phyloP scores from a whole-genome alignment of 2,329 filamentous ascomycete genomes.

The Penicillium sp. region DNA sequence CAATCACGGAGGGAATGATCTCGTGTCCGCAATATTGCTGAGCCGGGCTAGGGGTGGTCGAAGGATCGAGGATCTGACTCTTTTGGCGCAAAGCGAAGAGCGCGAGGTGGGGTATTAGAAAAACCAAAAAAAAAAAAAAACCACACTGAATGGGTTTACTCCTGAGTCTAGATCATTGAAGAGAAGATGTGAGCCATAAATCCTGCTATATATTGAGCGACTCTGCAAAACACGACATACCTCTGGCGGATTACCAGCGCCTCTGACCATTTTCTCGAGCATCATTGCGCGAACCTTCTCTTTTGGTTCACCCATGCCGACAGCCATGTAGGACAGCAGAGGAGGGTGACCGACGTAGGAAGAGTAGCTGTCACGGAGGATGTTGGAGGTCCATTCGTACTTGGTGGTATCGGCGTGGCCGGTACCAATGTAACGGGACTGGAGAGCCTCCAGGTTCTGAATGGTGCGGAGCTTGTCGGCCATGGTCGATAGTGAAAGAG shows the following conservation, averaged over 20 bases:
- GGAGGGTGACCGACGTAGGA: conserved; percentile 88
- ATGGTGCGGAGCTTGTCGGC: conserved; percentile 97
- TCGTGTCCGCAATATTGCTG: neutral
- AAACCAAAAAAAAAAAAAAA: neutral
- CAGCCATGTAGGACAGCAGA: conserved; percentile 80
- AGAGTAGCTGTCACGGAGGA: conserved; percentile 87
- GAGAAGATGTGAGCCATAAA: neutral
- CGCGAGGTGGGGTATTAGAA: conserved; percentile 1
- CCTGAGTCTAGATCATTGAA: conserved; percentile 1
- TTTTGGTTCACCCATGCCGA: conserved; percentile 81
- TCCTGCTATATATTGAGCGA: neutral
- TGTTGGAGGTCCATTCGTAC: conserved; percentile 96
- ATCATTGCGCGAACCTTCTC: conserved; percentile 77
- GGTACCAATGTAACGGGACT: conserved; percentile 93
- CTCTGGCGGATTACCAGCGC: conserved; percentile 65
- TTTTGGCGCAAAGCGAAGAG: neutral
- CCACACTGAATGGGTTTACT: neutral
- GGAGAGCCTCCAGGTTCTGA: conserved; percentile 94
- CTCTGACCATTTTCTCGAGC: conserved; percentile 71
- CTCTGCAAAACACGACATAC: conserved; percentile 36
- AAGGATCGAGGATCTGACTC: neutral
- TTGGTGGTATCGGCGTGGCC: conserved; percentile 95
- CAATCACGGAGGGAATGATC: neutral
- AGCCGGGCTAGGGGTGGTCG: neutral
- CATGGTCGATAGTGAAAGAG: conserved; percentile 43